Conservation (phyloP, 176 grass and related monocot genomes). For the Canna indica region DNA sequence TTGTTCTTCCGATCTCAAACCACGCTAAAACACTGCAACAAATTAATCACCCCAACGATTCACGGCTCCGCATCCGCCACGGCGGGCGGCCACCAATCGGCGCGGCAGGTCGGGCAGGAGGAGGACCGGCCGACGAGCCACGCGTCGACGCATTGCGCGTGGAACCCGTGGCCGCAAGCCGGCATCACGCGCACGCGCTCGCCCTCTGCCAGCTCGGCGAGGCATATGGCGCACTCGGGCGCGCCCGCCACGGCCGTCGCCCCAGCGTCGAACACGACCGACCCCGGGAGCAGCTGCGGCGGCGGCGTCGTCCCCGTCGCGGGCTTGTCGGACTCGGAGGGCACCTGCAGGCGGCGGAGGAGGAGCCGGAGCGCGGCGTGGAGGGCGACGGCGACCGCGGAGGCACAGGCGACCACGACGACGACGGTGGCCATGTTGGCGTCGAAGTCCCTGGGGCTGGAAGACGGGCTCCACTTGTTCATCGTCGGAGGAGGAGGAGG, state of each 20-base stretch:
- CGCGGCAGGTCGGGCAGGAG: conserved; percentile 19
- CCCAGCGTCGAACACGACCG: conserved; percentile 11
- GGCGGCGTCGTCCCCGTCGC: conserved; percentile 12
- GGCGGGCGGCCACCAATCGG: not conserved
- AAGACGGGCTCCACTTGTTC: conserved; percentile 49
- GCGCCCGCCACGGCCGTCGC: not conserved
- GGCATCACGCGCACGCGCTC: conserved; percentile 23
- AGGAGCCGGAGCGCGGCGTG: conserved; percentile 61
- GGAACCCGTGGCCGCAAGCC: conserved; percentile 34
- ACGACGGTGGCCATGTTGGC: conserved; percentile 84
- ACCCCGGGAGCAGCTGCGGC: conserved; percentile 18
- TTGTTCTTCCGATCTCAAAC: no score
- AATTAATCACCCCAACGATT: not conserved
- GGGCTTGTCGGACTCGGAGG: conserved; percentile 4
- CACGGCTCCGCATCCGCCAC: not conserved
- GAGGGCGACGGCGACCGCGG: conserved; percentile 71
- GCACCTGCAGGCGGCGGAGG: conserved; percentile 24
- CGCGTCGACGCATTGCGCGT: conserved; percentile 17
- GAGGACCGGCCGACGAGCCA: conserved; percentile 12
- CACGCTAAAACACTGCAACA: no score
- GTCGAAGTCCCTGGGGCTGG: conserved; percentile 59
- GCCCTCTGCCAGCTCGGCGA: not conserved
- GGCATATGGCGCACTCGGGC: not conserved
- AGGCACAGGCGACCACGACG: conserved; percentile 66
- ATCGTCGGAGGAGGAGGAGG: not conserved